Conservation (phyloP, 352 stramenopile species). For the Pythium vanterpoolii region DNA sequence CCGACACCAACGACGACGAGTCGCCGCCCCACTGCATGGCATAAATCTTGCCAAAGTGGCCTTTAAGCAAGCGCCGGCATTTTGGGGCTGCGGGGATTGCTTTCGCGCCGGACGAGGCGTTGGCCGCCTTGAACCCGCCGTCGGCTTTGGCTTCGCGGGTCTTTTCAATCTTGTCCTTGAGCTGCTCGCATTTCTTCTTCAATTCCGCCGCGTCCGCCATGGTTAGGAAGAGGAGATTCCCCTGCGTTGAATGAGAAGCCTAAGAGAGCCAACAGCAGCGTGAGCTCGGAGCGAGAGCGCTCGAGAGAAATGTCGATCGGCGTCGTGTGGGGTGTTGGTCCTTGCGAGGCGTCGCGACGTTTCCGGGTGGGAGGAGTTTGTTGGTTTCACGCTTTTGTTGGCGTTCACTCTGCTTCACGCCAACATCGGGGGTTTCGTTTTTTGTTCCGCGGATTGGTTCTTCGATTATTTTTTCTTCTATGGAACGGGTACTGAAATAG, state of each 20-base stretch:
- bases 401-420: constrained; percentile 13
- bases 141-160: constrained; percentile 75
- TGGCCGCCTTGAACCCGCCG: constrained; percentile 69
- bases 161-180: constrained; percentile 87
- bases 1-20: constrained; percentile 87
- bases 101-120: constrained; percentile 61
- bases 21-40: constrained; percentile 98
- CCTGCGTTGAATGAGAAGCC: neutral
- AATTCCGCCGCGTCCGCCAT: constrained; percentile 78
- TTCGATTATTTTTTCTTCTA: constrained; percentile 7
- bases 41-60: constrained; percentile 99
- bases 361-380: constrained; percentile 4
- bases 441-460: neutral
- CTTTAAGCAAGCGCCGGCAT: constrained; percentile 94
- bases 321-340: neutral
- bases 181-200: constrained; percentile 86
- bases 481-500: neutral
- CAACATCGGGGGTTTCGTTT: neutral
- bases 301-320: neutral
- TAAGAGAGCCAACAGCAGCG: neutral
- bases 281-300: neutral
- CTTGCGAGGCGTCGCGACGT: constrained; percentile 9
- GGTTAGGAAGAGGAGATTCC: neutral
- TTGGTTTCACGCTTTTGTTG: constrained; percentile 9
- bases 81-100: constrained; percentile 86